Conservation (phyloP, 2,329 filamentous ascomycete genomes). For the Elsinoe ampelina region DNA sequence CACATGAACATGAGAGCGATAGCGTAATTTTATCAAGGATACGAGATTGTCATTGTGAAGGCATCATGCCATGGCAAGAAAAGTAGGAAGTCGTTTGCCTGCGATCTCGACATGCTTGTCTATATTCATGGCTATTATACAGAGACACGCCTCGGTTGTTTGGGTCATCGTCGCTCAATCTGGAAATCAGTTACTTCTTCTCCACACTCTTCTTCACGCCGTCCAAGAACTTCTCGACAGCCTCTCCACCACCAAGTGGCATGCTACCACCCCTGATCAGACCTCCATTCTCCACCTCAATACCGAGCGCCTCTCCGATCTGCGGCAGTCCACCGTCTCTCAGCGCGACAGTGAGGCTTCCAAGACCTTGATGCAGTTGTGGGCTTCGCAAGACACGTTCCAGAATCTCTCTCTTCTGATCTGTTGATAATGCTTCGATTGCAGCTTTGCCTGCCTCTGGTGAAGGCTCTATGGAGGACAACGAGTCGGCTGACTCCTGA, state of each 20-base stretch:
- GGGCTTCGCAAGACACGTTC: conserved; percentile 77
- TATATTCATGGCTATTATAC: background rate
- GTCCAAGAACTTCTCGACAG: conserved; percentile 82
- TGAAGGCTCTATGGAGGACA: conserved; percentile 53
- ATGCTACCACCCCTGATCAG: conserved; percentile 68
- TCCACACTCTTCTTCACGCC: conserved; percentile 75
- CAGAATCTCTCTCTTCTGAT: conserved; percentile 72
- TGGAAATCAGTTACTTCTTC: conserved; percentile 36
- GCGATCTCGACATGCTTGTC: background rate
- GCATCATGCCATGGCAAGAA: no score
- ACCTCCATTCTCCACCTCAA: conserved; percentile 77
- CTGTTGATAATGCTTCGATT: conserved; percentile 60
- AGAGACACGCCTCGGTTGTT: background rate
- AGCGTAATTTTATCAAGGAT: no score
- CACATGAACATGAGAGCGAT: no score
- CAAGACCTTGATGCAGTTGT: conserved; percentile 80
- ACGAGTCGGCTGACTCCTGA: conserved; percentile 48
- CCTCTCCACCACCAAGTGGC: conserved; percentile 78
- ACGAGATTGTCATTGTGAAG: no score
- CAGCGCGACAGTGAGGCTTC: conserved; percentile 76
- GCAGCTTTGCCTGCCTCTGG: conserved; percentile 59
- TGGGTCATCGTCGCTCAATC: background rate
- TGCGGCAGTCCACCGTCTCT: conserved; percentile 84
- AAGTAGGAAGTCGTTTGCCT: no score
- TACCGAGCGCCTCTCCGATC: conserved; percentile 73